Percentiles rank a stretch among this genome's conserved stretches.
Evolutionary conservation across 805 yeast species (phyloP).

Genomic region (Dipodascus albidus): DNA sequence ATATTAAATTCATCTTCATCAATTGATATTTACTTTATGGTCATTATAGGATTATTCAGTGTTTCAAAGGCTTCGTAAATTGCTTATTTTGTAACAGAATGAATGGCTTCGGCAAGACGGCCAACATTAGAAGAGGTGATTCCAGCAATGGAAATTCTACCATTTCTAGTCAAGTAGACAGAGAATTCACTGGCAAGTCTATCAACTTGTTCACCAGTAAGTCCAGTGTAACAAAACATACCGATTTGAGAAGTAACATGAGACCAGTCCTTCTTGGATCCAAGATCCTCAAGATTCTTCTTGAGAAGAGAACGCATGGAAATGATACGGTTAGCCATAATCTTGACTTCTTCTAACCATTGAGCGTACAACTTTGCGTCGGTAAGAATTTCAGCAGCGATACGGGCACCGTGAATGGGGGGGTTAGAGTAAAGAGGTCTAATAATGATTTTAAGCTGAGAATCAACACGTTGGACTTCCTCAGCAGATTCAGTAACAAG

Average conservation of each 20-base stretch:
- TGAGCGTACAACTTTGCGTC: slow-evolving; percentile 46
- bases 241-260: slow-evolving; percentile 85
- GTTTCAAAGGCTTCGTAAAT: no score
- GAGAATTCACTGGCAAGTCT: slow-evolving; percentile 58
- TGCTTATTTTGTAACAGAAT: slow-evolving; percentile 23
- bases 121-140: slow-evolving; percentile 71
- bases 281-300: slow-evolving; percentile 43
- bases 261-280: slow-evolving; percentile 64
- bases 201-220: slow-evolving; percentile 57
- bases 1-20: no score
- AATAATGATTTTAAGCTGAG: slow-evolving; percentile 72
- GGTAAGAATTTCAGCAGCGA: slow-evolving; percentile 67
- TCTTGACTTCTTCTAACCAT: slow-evolving; percentile 74
- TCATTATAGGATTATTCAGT: no score
- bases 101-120: slow-evolving; percentile 29
- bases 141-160: slow-evolving; percentile 87
- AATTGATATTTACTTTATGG: no score
- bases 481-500: slow-evolving; percentile 38
- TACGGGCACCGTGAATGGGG: slow-evolving; percentile 86
- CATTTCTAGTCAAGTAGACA: slow-evolving; percentile 80
- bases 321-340: slow-evolving; percentile 70
- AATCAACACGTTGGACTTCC: slow-evolving; percentile 42
- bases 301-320: slow-evolving; percentile 57
- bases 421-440: slow-evolving; percentile 90
- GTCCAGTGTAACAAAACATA: slow-evolving; percentile 91